Base-by-base conservation (phyloP, 768 basidiomycete genomes). In the Boletus sensibilis region DNA sequence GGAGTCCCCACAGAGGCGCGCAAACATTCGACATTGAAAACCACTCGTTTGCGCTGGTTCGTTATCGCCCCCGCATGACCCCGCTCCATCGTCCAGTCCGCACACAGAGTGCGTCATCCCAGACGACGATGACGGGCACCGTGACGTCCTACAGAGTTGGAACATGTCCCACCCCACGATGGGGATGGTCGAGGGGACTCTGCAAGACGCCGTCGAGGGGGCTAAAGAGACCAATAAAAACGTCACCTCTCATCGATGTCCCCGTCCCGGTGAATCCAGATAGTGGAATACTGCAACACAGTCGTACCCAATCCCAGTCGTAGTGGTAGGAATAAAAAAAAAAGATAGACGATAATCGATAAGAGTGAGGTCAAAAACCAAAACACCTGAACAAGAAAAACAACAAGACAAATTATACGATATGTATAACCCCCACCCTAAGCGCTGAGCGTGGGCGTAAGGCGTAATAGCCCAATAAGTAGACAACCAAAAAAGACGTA, bases 1-100 rank as follows among this genome's bases (percentile, higher is more conserved):
- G 79, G 83, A 87, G 88, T 90, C 88, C 88, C 86, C 85, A 85
- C 82, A 84, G 83, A 80, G 80, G 86, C 86, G 67, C 65, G 67
- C 67, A 69, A 59, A 23, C 60, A n/a, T n/a, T n/a, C n/a, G n/a
- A n/a, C 49, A 53, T 31, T 40, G 20, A 47, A 68, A 72, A 74
- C 81, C 78, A 78, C 76, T 84, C 77, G 75, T 75, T 72, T 74
- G 78, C 78, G 76, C 75, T 70, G 60, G 54, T 59, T 69, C 69
- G 13, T 33, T 69, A 3, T 70, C 27, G 64, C 63, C 67, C 63
- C 51, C 40, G 11, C 9, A 6, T 21, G 13, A 31, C 14, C 49
- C 35, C 18, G 12, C 6, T 12, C 6, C 25, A 33, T 27, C 39
- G 38, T 44, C 58, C 31, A 20, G 52, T 63, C 67, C 27, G 48